Percentiles rank a stretch among this genome's conserved stretches.
Evolutionary conservation across 1,284 basidiomycete genomes (phyloP).

Genomic region (Cryptococcus sp.): DNA sequence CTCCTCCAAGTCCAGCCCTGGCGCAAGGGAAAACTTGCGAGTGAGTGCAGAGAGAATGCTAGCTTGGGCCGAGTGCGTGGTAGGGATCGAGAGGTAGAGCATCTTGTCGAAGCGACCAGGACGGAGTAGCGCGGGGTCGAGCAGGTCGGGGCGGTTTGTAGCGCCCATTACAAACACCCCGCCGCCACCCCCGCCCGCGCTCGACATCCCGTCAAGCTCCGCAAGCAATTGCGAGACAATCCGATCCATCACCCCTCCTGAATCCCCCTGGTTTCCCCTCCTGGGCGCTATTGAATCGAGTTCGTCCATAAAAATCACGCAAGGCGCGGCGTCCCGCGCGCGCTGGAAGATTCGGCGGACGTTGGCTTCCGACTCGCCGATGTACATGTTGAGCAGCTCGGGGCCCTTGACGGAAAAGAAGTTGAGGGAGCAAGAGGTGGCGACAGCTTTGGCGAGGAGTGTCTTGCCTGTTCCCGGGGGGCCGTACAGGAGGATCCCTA

Average conservation of each 20-base stretch:
- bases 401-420: constrained; percentile 97
- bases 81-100: constrained; percentile 92
- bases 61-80: constrained; percentile 79
- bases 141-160: constrained; percentile 91
- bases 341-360: constrained; percentile 88
- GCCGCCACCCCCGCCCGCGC: constrained; percentile 48
- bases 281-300: constrained; percentile 95
- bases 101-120: constrained; percentile 97
- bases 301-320: constrained; percentile 98
- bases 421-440: constrained; percentile 85
- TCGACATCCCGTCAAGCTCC: constrained; percentile 86
- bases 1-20: constrained; percentile 61
- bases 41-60: constrained; percentile 89
- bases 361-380: constrained; percentile 96
- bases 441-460: constrained; percentile 87
- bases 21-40: constrained; percentile 81
- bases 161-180: constrained; percentile 94
- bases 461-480: constrained; percentile 97
- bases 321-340: constrained; percentile 83
- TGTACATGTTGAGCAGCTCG: constrained; percentile 95
- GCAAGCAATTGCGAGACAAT: constrained; percentile 96
- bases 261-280: constrained; percentile 90
- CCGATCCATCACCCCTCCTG: constrained; percentile 94
- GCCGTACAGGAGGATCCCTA: constrained; percentile 79
- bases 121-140: constrained; percentile 88